These are phyloP conservation scores for Grigorovia humatica DNA, from an alignment of 805 yeast species.

Conservation along the genomic window DNA sequence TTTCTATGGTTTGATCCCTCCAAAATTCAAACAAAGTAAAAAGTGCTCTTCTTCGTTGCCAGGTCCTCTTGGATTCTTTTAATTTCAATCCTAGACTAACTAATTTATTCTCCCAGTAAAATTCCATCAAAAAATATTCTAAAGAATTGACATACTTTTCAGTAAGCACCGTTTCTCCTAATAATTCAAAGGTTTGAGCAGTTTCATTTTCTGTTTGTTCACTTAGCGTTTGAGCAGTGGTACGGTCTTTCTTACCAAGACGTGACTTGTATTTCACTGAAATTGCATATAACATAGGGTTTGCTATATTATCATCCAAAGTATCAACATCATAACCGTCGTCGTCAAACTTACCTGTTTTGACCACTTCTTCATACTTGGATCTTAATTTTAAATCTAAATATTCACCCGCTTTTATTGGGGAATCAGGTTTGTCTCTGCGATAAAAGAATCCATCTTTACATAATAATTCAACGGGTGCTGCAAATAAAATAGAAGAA, in stretches of 20 bases:
- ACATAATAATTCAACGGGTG: slow-evolving; percentile 26
- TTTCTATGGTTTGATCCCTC: slow-evolving; percentile 29
- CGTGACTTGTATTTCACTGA: not conserved
- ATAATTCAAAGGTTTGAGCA: slow-evolving; percentile 17
- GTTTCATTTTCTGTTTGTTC: slow-evolving; percentile 24
- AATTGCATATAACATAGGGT: not conserved
- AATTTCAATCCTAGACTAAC: slow-evolving; percentile 25
- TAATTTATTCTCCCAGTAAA: slow-evolving; percentile 28
- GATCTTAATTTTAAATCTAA: slow-evolving; percentile 23
- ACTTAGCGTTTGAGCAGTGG: slow-evolving; percentile 23
- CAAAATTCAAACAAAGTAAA: slow-evolving; percentile 29
- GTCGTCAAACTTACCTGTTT: not conserved
- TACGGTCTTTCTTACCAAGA: slow-evolving; percentile 18
- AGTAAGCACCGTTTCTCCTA: slow-evolving; percentile 23
- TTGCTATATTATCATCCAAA: not conserved
- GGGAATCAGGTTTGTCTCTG: slow-evolving; percentile 17
- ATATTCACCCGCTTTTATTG: slow-evolving; percentile 26
- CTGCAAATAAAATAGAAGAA: slow-evolving; percentile 14
- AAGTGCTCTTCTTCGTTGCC: slow-evolving; percentile 30
- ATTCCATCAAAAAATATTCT: slow-evolving; percentile 29
- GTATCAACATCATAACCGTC: not conserved
- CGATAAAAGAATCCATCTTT: slow-evolving; percentile 26
- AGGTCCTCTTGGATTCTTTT: slow-evolving; percentile 28
- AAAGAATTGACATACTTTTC: slow-evolving; percentile 28
- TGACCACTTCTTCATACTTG: slow-evolving; percentile 22